Base-by-base conservation (phyloP, 768 basidiomycete species). In the Glaciozyma martinii region DNA sequence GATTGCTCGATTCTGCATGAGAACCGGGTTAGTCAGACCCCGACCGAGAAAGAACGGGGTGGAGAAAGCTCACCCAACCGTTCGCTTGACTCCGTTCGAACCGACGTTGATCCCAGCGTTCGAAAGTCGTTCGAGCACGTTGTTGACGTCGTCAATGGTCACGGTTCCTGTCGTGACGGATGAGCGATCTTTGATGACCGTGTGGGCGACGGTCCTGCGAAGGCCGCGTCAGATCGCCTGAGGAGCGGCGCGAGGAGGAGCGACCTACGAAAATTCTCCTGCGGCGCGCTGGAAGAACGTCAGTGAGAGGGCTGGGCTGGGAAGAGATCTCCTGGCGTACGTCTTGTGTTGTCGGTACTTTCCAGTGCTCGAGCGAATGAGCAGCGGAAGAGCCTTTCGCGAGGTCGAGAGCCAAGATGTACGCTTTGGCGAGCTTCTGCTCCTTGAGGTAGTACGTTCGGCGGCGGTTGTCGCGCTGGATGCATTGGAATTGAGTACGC, bases 391-490 rank as follows among this genome's bases (percentile, higher is more conserved):
- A 60, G 13, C 59, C 84, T 74, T 78, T 82, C 46, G 87, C 86
- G 4, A 99, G 80, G 1, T 89, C 89, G 43, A 98, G 87, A 3
- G 93, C 81, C 66, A 87, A 86, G 78, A 94, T 90, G 75, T 93
- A 95, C 15, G 84, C 85, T 76, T 92, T 97, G 7, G 92, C 93
- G 4, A 99, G 79, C 74, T 88, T 89, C 78, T 88, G 88, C 79
- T 99, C 95, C 75, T 99, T 99, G 70, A 95, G 77, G 19, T 91
- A 89, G 76, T 98, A 99, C 0, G 92, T 86, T 0, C 89, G 83
- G 60, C 95, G 85, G 67, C 97, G 90, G 42, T 87, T 82, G 75
- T 98, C 95, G 83, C 95, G 89, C 91, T 98, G 30, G 43, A 23
- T 55, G 61, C 16, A 21, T 18, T 52, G 10, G 5, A 52, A 42